Percentiles rank a stretch among this genome's conserved stretches.
Evolutionary conservation across 345 rosid species (phyloP).

Genomic region (Stellera chamaejasme): DNA sequence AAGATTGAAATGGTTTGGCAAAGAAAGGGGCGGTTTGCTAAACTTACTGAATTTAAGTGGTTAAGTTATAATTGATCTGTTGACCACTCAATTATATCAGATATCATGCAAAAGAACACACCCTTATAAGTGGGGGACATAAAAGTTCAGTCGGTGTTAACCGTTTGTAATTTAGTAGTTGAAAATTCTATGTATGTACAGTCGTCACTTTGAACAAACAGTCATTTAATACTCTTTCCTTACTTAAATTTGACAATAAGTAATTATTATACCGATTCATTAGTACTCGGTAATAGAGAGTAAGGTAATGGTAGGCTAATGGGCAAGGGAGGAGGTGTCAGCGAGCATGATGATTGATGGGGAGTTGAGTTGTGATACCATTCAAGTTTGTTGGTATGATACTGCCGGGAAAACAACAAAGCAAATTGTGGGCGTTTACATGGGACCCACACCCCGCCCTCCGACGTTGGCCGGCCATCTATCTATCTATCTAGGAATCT

Average conservation of each 20-base stretch:
- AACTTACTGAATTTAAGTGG: no score
- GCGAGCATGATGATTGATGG: slow-evolving; percentile 16
- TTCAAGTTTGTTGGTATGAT: slow-evolving; percentile 20
- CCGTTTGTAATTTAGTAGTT: neutral
- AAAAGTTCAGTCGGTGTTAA: neutral
- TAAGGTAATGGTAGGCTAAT: slow-evolving; percentile 3
- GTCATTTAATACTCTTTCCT: neutral
- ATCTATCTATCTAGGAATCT: no score
- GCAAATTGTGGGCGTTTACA: slow-evolving; percentile 15
- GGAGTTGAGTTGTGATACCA: slow-evolving; percentile 24
- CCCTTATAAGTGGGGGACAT: slow-evolving; percentile 27
- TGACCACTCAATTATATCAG: no score
- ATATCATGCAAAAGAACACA: no score
- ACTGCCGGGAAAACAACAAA: slow-evolving; percentile 30
- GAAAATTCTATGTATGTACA: neutral
- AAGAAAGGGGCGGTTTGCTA: no score
- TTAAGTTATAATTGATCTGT: no score
- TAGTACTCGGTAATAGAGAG: neutral
- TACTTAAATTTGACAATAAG: slow-evolving; percentile 1
- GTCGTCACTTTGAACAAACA: no score
- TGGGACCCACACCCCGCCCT: neutral
- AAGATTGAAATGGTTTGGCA: no score
- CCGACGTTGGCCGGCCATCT: slow-evolving; percentile 15
- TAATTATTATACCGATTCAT: slow-evolving; percentile 17
- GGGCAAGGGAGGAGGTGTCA: no score